These are phyloP conservation scores for Neopestalotiopsis sp. DNA, from an alignment of 2,329 filamentous ascomycete species.

Conservation along the genomic window DNA sequence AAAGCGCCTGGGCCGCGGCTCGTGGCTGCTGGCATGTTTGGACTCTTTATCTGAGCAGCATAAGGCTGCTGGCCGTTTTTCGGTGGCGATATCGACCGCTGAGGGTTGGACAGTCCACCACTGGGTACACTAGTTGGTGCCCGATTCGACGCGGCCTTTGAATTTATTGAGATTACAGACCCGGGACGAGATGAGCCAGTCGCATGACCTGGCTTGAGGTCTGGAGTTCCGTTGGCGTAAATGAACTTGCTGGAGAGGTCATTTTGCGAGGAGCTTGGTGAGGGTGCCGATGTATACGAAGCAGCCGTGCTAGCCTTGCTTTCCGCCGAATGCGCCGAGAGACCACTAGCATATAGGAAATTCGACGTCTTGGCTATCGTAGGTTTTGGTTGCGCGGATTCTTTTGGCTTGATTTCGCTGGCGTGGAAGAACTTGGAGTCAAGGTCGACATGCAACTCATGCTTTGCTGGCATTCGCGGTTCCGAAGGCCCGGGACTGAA, in stretches of 20 bases:
- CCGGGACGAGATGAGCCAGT: constrained; percentile 45
- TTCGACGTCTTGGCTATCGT: constrained; percentile 45
- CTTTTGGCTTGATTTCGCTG: constrained; percentile 69
- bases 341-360: constrained; percentile 64
- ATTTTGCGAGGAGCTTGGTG: constrained; percentile 40
- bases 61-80: constrained; percentile 41
- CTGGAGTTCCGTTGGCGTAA: constrained; percentile 71
- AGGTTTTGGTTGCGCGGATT: constrained; percentile 27
- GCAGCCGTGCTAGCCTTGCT: constrained; percentile 40
- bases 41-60: constrained; percentile 24
- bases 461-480: constrained; percentile 29
- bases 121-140: constrained; percentile 35
- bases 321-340: constrained; percentile 39
- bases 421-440: constrained; percentile 91
- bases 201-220: constrained; percentile 44
- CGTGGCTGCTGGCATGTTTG: constrained; percentile 27
- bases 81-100: constrained; percentile 57
- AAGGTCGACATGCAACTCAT: constrained; percentile 30
- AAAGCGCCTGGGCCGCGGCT: constrained; percentile 40
- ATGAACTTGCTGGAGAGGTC: constrained; percentile 69
- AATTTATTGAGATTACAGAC: constrained; percentile 51
- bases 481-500: constrained; percentile 46
- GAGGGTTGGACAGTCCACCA: constrained; percentile 32
- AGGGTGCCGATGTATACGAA: constrained; percentile 39
- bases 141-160: constrained; percentile 47